Evolutionary conservation across 495 filamentous ascomycete genomes (phyloP).

Genomic region (Cudoniella acicularis): DNA sequence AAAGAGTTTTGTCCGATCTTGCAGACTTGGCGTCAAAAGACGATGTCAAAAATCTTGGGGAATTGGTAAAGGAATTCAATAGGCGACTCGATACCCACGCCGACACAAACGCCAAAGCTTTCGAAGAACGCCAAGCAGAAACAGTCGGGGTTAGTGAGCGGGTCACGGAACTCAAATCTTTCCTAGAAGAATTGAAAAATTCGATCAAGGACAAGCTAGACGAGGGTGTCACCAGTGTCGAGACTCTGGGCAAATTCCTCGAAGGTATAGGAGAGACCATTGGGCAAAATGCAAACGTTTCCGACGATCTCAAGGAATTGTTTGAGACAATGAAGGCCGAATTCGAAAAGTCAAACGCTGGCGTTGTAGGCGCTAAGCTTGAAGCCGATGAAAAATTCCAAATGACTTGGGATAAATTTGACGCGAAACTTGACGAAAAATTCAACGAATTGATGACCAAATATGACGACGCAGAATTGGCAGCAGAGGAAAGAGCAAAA

Average conservation of each 20-base stretch:
- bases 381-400: conserved; percentile 77
- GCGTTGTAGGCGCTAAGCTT: conserved; percentile 63
- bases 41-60: conserved; percentile 46
- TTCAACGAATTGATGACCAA: conserved; percentile 73
- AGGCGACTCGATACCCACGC: conserved; percentile 65
- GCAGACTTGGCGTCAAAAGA: conserved; percentile 63
- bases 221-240: conserved; percentile 44
- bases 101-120: conserved; percentile 69
- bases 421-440: conserved; percentile 73
- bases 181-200: conserved; percentile 47
- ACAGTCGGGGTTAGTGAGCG: conserved; percentile 45
- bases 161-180: conserved; percentile 46
- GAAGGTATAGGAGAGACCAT: conserved; percentile 60
- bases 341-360: conserved; percentile 71
- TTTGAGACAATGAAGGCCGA: conserved; percentile 75
- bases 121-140: conserved; percentile 68
- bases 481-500: conserved; percentile 64
- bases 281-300: conserved; percentile 46
- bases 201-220: conserved; percentile 46
- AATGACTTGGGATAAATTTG: conserved; percentile 63
- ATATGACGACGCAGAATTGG: conserved; percentile 74
- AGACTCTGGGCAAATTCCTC: conserved; percentile 53
- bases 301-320: conserved; percentile 70
- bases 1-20: conserved; percentile 63
- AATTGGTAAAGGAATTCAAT: conserved; percentile 65